phyloP scores from a whole-genome alignment of 1,284 basidiomycete genomes.

The Microbotryum intermedium region DNA sequence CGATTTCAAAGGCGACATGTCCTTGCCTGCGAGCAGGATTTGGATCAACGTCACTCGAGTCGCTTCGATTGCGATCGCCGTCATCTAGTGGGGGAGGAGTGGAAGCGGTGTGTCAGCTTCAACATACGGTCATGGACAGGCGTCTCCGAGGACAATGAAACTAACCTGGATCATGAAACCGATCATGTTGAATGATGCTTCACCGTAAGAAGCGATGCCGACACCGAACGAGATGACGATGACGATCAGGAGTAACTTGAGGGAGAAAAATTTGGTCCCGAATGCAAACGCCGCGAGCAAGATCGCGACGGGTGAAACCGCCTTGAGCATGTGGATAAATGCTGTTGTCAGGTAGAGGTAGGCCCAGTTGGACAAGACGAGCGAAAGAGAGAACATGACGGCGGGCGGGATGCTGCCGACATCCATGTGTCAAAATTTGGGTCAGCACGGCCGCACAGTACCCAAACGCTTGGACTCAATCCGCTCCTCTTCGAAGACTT shows the following conservation, averaged over 20 bases:
- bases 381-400: constrained; percentile 24
- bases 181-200: constrained; percentile 15
- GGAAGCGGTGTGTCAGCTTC: too few relatives aligned
- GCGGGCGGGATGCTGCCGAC: constrained; percentile 25
- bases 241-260: constrained; percentile 22
- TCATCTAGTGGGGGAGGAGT: constrained; percentile 7
- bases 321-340: constrained; percentile 23
- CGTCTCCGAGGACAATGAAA: too few relatives aligned
- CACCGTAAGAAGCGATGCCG: constrained; percentile 23
- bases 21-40: constrained; percentile 23
- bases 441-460: background rate
- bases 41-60: constrained; percentile 32
- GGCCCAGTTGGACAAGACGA: constrained; percentile 26
- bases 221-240: constrained; percentile 26
- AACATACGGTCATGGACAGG: too few relatives aligned
- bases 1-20: constrained; percentile 27
- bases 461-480: background rate
- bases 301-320: constrained; percentile 28
- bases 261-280: constrained; percentile 16
- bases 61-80: constrained; percentile 30
- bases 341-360: constrained; percentile 6
- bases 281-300: constrained; percentile 28
- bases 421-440: background rate
- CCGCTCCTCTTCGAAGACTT: background rate
- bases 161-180: constrained; percentile 24